phyloP scores from a whole-genome alignment of 805 yeast species.

The Isabelozyma rhagii region DNA sequence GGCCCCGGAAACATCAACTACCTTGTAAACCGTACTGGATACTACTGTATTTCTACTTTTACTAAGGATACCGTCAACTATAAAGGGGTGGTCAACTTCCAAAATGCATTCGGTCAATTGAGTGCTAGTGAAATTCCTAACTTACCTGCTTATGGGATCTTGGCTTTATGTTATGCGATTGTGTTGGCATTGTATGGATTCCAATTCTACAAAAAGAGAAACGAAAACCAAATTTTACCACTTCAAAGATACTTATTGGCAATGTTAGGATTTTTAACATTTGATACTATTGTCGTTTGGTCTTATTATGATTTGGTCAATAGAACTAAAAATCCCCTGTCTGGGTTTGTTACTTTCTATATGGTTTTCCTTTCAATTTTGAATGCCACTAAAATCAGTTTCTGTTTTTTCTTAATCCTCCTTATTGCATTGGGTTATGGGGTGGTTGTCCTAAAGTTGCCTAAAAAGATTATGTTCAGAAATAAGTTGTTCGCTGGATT shows the following conservation, averaged over 20 bases:
- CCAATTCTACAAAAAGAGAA: slow-evolving; percentile 77
- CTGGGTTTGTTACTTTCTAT: slow-evolving; percentile 64
- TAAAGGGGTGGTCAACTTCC: slow-evolving; percentile 71
- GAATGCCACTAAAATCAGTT: slow-evolving; percentile 78
- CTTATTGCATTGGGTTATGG: slow-evolving; percentile 93
- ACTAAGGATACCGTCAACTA: slow-evolving; percentile 47
- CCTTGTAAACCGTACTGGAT: slow-evolving; percentile 73
- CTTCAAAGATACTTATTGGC: slow-evolving; percentile 88
- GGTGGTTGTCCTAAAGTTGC: slow-evolving; percentile 83
- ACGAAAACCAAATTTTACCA: slow-evolving; percentile 73
- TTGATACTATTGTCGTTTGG: slow-evolving; percentile 86
- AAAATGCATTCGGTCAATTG: slow-evolving; percentile 87
- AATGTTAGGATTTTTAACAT: slow-evolving; percentile 75
- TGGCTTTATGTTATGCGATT: slow-evolving; percentile 80
- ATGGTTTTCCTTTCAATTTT: slow-evolving; percentile 74
- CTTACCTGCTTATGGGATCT: slow-evolving; percentile 80
- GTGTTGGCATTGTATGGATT: slow-evolving; percentile 81
- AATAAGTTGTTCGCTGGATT: slow-evolving; percentile 41
- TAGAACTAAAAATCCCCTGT: slow-evolving; percentile 42
- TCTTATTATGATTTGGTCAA: slow-evolving; percentile 85
- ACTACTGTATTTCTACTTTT: slow-evolving; percentile 83
- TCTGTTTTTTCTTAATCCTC: slow-evolving; percentile 81
- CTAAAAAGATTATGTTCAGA: slow-evolving; percentile 66
- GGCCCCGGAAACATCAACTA: slow-evolving; percentile 66
- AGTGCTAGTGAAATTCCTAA: slow-evolving; percentile 91